Base-by-base conservation (phyloP, 148 eudicot genomes). In the Linanthus parryae region DNA sequence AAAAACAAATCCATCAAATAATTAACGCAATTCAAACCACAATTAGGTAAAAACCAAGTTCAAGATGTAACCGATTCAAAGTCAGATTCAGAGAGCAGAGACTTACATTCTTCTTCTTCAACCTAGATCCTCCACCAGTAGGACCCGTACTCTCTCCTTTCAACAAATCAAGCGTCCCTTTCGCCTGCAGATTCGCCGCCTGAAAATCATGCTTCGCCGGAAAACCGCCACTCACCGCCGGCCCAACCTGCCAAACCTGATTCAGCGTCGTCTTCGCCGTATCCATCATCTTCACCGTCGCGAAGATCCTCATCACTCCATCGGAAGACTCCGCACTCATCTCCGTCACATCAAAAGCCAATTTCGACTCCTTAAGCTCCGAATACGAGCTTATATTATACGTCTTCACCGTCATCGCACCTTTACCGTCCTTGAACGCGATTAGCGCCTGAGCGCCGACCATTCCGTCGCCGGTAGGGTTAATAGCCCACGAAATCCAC, bases 401-500 rank as follows among this genome's bases (percentile, higher is more conserved):
- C 0, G 79, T 70, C 15, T 73, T 67, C 23, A 85, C 88, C 0
- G 57, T 39, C 65, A 82, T 54, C 3, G 74, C 31, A 0, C 80
- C 84, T 14, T 66, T 48, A 0, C 76, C n/a, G 8, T 62, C 52
- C 21, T 61, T 74, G 47, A 52, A 72, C 1, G 87, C 97, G 10
- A 84, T 7, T 3, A 88, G 42, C 0, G 94, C 65, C 33, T 80
- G 90, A 0, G 90, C 33, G 0, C 97, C 97, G 2, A 14, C 51
- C 94, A 89, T 89, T 15, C 81, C 85, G 18, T 71, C 16, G 1
- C 55, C 64, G 4, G 72, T 66, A 2, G 97, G 94, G 72, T 89
- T 89, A 3, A 85, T 57, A 7, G 84, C 97, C 94, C 88, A 89
- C 1, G 94, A 67, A 24, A 89, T 69, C 87, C 90, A 89, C 0